Evolutionary conservation across 306 rosid species (phyloP), one percentile per base, ranked within the genome.

Genomic region (barrel medic (Medicago truncatula)): DNA sequence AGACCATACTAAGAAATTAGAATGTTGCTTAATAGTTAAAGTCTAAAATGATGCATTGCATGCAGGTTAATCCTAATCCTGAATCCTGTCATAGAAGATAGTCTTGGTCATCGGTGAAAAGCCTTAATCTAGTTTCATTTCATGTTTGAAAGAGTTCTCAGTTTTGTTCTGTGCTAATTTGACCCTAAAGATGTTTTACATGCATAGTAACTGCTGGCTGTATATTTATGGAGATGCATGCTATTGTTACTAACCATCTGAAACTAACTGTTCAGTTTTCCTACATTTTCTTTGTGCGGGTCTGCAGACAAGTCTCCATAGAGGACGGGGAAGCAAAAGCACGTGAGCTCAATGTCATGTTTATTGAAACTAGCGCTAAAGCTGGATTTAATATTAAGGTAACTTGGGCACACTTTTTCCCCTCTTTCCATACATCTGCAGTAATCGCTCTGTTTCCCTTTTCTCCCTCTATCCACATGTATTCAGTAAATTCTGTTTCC

Each of bases 311-410:
- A 88, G 95, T 91, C 59, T 91, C 97, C 11, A 74, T 85, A 64
- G 97, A 89, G 75, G 97, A 91, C 86, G 97, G 88, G 61, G 97
- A 91, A 86, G 95, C 89, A 23, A 91, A 86, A 85, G 87, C 89
- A 14, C 89, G 77, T 6, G 94, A 87, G 44, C 81, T 89, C 36
- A 87, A 89, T 78, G 95, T 89, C 77, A 86, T 91, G 92, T 89
- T 85, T 50, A 89, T 89, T 41, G 97, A 91, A 84, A 88, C 92
- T 25, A 91, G 90, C 61, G 97, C 97, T 31, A 91, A 91, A 79
- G 97, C 92, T 74, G 94, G 95, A 31, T 91, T 91, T 81, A 91
- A 91, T 78, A 91, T 91, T 74, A 91, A 91, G 92, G 97, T 91
- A 50, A 50, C 18, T 20, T 50, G 1, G 20, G 16, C 6, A 15